A percentile compares a stretch with the other conserved stretches of the same genome.
These are phyloP conservation scores for Neurospora pannonica DNA, from an alignment of 495 filamentous ascomycete genomes.

Conservation along the genomic window DNA sequence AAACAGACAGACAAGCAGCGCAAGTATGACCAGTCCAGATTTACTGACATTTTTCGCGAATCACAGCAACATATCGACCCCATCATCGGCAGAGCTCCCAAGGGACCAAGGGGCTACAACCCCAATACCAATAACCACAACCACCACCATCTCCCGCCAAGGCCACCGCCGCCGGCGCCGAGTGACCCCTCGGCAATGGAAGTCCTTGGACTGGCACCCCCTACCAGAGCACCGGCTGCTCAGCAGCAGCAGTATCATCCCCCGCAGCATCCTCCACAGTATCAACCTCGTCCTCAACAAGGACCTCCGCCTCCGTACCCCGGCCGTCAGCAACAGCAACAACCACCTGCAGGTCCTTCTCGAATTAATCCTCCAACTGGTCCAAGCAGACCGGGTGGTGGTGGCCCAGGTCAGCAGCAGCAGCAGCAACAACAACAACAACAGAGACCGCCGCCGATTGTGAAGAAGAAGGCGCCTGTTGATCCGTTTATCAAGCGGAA, in stretches of 20 bases:
- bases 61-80: neutral
- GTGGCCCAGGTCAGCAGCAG: neutral
- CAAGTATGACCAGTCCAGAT: neutral
- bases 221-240: neutral
- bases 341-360: conserved; percentile 1
- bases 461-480: conserved; percentile 22
- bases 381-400: conserved; percentile 4
- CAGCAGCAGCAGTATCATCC: neutral
- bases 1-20: neutral
- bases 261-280: neutral
- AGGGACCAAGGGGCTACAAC: neutral
- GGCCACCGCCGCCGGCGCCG: conserved; percentile 3
- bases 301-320: conserved; percentile 10
- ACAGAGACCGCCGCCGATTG: conserved; percentile 8
- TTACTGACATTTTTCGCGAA: neutral
- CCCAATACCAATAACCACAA: neutral
- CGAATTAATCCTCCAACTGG: neutral
- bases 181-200: conserved; percentile 23
- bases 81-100: conserved; percentile 4
- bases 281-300: conserved; percentile 1
- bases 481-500: conserved; percentile 39
- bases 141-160: neutral
- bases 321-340: neutral
- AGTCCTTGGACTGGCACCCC: conserved; percentile 20
- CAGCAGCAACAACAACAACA: neutral